Evolutionary conservation across 331 rosid species (phyloP), one percentile per base, ranked within the genome.

Genomic region (Malus hybrid): DNA sequence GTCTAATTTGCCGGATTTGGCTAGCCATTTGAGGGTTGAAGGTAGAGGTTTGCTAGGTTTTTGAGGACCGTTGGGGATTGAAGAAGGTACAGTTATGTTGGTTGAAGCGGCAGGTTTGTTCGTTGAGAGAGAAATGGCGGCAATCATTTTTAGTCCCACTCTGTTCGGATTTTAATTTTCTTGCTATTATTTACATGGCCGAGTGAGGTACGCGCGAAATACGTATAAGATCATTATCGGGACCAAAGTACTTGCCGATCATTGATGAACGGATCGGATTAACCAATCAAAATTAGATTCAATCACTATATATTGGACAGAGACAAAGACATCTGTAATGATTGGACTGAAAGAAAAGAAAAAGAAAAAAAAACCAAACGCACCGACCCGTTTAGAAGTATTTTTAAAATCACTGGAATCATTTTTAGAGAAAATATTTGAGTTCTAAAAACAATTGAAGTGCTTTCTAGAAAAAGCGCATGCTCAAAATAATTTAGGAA

Each of bases 1-100:
- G 2, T 84, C 89, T 64, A 88, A 69, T 33, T 81, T 80, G 12
- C 89, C 87, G 6, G 80, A 82, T 58, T 84, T 86, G 76, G 84
- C 71, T 2, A 86, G 93, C 42, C 75, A 80, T 76, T 81, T 84
- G 7, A 88, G 82, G 32, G 85, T 74, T 16, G 77, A 50, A 58
- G 73, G 6, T 24, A 19, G 44, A 63, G 71, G 50, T 52, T 66
- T 29, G 28, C 16, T 75, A 30, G 8, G 79, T 26, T 13, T 84
- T 14, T 20, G 63, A 42, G 75, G 14, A 63, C 58, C 60, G 50
- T 2, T 71, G 57, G 80, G 78, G 8, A 66, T 73, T 73, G 77
- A 63, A 20, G 69, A 60, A 44, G 57, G 46, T 42, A 42, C 80
- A 3, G 81, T 76, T 80, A 74, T 56, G 83, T 73, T 73, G 28